phyloP scores from a whole-genome alignment of 306 rosid genomes.

The Sindora glabra region DNA sequence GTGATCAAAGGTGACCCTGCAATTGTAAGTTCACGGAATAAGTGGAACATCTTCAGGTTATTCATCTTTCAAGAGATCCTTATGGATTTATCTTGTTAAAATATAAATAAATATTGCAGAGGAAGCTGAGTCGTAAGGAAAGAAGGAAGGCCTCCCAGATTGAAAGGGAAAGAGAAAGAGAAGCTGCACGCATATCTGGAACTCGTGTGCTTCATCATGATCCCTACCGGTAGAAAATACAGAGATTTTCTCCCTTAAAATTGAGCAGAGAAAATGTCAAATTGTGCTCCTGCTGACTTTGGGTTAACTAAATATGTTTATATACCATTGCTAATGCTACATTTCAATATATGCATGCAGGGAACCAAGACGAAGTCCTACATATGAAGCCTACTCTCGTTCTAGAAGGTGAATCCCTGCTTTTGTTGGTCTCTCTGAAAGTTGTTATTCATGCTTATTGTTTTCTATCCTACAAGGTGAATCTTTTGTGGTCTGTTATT shows the following conservation, averaged over 20 bases:
- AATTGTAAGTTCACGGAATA: slow-evolving; percentile 55
- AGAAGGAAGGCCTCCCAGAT: slow-evolving; percentile 95
- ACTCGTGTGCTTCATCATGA: slow-evolving; percentile 76
- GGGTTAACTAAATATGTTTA: neutral
- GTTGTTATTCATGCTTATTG: neutral
- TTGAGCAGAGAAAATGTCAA: slow-evolving; percentile 14
- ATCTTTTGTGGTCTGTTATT: neutral
- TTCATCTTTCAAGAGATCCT: neutral
- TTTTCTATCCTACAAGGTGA: neutral
- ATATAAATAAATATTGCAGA: slow-evolving; percentile 36
- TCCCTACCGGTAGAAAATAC: slow-evolving; percentile 74
- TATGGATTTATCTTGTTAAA: neutral
- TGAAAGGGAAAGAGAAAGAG: slow-evolving; percentile 96
- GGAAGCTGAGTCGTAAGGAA: slow-evolving; percentile 96
- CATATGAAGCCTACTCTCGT: slow-evolving; percentile 94
- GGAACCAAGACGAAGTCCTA: slow-evolving; percentile 90
- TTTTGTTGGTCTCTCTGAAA: neutral
- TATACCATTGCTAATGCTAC: slow-evolving; percentile 4
- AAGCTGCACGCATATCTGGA: slow-evolving; percentile 64
- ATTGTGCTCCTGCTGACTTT: slow-evolving; percentile 5
- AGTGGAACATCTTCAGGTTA: neutral
- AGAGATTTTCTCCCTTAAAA: neutral
- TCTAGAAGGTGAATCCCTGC: slow-evolving; percentile 55
- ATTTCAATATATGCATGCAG: slow-evolving; percentile 36
- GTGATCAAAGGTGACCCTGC: slow-evolving; percentile 97